Conservation (phyloP, 108 stramenopile genomes). For the Skeletonema potamos region DNA sequence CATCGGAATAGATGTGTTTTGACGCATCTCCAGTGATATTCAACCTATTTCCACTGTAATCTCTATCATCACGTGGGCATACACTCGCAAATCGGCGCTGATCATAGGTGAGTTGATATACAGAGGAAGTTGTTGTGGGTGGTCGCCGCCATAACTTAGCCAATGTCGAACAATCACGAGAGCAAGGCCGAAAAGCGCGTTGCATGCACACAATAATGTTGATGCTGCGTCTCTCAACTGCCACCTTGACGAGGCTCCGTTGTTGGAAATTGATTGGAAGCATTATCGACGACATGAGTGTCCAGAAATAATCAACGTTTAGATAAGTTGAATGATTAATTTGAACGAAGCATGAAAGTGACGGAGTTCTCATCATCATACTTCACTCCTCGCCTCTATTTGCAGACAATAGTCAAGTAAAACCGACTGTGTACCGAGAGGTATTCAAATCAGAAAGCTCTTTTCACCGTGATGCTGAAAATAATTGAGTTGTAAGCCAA, state of each 20-base stretch:
- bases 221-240: background rate
- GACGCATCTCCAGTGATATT: constrained; percentile 4
- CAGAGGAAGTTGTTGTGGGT: background rate
- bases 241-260: background rate
- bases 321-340: no score
- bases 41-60: background rate
- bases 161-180: background rate
- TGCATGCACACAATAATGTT: background rate
- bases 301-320: no score
- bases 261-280: background rate
- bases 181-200: background rate
- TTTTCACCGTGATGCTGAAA: no score
- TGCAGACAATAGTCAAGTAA: no score
- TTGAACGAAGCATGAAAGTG: no score
- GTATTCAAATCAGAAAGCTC: no score
- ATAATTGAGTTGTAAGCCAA: no score
- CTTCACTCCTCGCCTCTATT: no score
- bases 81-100: background rate
- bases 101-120: background rate
- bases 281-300: background rate
- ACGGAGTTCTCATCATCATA: no score
- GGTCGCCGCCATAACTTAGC: background rate
- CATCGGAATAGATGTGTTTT: background rate
- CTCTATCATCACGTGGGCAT: background rate
- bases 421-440: no score